phyloP scores from a whole-genome alignment of 495 filamentous ascomycete species.

The Lasiosphaeriaceae sp. region DNA sequence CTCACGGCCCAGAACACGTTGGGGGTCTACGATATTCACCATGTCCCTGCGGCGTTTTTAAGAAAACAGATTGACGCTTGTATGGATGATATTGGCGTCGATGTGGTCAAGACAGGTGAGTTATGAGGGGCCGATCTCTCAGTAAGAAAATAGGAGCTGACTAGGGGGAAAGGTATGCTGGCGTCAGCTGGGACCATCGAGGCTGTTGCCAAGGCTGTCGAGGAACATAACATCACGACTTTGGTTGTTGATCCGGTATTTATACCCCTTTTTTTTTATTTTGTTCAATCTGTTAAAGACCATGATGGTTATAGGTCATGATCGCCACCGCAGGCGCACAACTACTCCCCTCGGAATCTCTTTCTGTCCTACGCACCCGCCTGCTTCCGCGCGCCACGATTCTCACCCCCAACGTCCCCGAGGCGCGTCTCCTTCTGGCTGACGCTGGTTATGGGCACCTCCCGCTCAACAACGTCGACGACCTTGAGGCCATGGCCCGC shows the following conservation, averaged over 20 bases:
- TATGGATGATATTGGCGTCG: slow-evolving; percentile 76
- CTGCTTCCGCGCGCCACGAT: slow-evolving; percentile 76
- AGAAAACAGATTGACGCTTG: slow-evolving; percentile 79
- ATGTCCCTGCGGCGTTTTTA: slow-evolving; percentile 74
- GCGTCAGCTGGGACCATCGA: slow-evolving; percentile 73
- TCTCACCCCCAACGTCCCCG: slow-evolving; percentile 88
- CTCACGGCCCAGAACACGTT: slow-evolving; percentile 92
- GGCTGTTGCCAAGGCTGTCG: slow-evolving; percentile 65
- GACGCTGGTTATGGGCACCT: slow-evolving; percentile 47
- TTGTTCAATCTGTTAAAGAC: too few relatives aligned
- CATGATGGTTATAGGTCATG: slow-evolving; percentile 91
- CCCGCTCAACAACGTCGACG: slow-evolving; percentile 53
- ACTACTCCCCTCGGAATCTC: slow-evolving; percentile 66
- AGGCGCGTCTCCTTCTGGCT: slow-evolving; percentile 71
- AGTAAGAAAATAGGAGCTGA: not conserved
- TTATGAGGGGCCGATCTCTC: not conserved
- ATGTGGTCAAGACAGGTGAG: slow-evolving; percentile 86
- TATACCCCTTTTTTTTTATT: not conserved
- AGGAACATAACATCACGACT: slow-evolving; percentile 52
- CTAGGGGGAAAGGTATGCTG: slow-evolving; percentile 69
- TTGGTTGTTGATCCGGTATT: slow-evolving; percentile 82
- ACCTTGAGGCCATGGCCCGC: slow-evolving; percentile 64
- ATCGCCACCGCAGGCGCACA: slow-evolving; percentile 79
- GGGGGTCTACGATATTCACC: slow-evolving; percentile 77
- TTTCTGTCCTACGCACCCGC: slow-evolving; percentile 57